Conservation (phyloP, 208 protist genomes). For the Leishmania tropica region DNA sequence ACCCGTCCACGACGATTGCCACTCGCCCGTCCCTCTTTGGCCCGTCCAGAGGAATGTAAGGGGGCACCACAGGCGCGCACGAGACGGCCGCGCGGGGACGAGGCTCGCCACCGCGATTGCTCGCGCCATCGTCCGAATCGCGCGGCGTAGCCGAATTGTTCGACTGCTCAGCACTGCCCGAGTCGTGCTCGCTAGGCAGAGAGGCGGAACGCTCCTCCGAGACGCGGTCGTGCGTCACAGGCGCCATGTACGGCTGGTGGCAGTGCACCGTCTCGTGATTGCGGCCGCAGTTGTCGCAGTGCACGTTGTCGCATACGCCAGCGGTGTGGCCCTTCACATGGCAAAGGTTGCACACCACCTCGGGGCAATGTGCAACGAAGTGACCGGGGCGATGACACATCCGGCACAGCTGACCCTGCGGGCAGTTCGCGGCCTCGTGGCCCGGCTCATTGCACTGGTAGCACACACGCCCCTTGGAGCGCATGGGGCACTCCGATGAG, state of each 20-base stretch:
- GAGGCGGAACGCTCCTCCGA: conserved; percentile 19
- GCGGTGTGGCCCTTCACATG: conserved; percentile 81
- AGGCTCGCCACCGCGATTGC: conserved; percentile 4
- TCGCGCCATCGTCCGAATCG: neutral
- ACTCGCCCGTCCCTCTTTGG: conserved; percentile 50
- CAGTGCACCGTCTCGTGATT: conserved; percentile 44
- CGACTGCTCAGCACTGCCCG: neutral
- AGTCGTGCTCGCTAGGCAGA: neutral
- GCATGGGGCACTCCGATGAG: conserved; percentile 80
- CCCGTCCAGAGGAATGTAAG: conserved; percentile 39
- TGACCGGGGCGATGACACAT: conserved; percentile 85
- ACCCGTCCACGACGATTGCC: conserved; percentile 81
- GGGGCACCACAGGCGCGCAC: conserved; percentile 24
- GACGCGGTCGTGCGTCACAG: conserved; percentile 22
- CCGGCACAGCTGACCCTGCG: conserved; percentile 71
- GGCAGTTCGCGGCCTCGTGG: conserved; percentile 82
- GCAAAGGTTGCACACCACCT: conserved; percentile 71
- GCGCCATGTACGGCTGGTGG: conserved; percentile 17
- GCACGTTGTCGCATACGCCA: conserved; percentile 57
- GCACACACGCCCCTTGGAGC: conserved; percentile 73
- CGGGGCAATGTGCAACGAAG: conserved; percentile 73
- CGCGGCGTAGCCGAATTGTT: neutral
- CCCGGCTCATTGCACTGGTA: conserved; percentile 91
- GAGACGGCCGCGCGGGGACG: neutral
- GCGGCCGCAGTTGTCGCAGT: conserved; percentile 52